Evolutionary conservation across 495 filamentous ascomycete species (phyloP), one percentile per base, ranked within the genome.

Genomic region (Penicillium lividum): DNA sequence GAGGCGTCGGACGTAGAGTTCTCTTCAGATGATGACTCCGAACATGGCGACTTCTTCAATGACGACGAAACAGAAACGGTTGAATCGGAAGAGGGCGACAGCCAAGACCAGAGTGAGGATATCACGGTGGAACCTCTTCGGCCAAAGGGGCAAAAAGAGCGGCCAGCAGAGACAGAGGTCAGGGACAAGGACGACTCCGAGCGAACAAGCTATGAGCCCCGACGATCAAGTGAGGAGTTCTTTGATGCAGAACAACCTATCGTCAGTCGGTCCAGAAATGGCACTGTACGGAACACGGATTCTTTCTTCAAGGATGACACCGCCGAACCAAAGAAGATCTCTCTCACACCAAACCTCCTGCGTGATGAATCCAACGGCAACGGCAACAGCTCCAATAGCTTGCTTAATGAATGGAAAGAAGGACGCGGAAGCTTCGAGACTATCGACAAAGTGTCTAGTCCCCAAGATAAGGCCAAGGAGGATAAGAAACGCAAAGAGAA

Each of bases 281-380:
- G 91, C 30, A 92, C 87, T 43, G 79, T 96, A 22, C 83, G 93
- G 56, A 93, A 93, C 67, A 92, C 90, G 11, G 92, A 97, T 68
- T 95, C 91, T 11, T 97, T 98, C 79, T 97, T 96, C 81, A 95
- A 92, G 72, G 94, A 98, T 59, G 94, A 98, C 62, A 90, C 86
- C 30, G 86, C 89, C 36, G 95, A 97, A 68, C 97, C 94, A 1
- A 90, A 93, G 73, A 99, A 99, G 78, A 97, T 99, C 59, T 96
- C 92, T 3, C 80, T 99, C 31, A 99, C 94, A 0, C 94, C 94
- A 11, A 96, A 93, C 59, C 78, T 99, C n/a, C 79, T 98, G 38
- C 85, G 94, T 15, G 93, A 98, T 58, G 93, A 97, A 62, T 60
- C 64, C 30, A 67, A 51, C 22, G 51, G 25, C 28, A 80, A 79